These are phyloP conservation scores for Pycnococcus provasolii DNA, from an alignment of 139 green algal species.

Conservation along the genomic window DNA sequence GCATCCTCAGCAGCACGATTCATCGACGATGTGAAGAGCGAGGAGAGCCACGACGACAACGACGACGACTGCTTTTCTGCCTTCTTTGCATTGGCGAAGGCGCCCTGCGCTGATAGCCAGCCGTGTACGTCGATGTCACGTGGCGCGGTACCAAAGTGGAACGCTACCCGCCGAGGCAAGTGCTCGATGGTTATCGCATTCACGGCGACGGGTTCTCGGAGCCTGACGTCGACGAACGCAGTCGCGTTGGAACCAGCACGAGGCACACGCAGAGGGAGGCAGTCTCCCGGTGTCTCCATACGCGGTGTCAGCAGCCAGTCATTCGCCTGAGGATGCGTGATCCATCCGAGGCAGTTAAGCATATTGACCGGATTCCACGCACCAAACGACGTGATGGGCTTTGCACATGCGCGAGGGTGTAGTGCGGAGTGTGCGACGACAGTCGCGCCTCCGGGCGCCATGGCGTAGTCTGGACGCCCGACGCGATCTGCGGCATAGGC, in stretches of 20 bases:
- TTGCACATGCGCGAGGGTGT: not conserved
- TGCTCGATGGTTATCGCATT: constrained; percentile 13
- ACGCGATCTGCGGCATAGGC: not conserved
- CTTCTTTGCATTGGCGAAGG: too few species aligned
- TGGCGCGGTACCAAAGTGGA: constrained; percentile 6
- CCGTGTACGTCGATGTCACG: constrained; percentile 1
- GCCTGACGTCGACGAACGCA: constrained; percentile 5
- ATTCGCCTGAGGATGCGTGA: constrained; percentile 1
- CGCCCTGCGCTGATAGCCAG: not conserved
- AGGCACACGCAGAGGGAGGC: not conserved
- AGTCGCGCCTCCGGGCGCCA: not conserved
- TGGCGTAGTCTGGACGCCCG: constrained; percentile 6
- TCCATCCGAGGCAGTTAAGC: not conserved
- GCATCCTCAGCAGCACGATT: too few species aligned
- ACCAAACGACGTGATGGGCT: too few species aligned
- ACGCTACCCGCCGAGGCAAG: not conserved
- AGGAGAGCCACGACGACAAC: too few species aligned
- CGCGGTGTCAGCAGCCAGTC: constrained; percentile 7
- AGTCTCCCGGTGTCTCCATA: constrained; percentile 5
- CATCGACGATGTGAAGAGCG: too few species aligned
- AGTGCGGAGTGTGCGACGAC: constrained; percentile 9
- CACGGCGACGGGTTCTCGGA: constrained; percentile 3
- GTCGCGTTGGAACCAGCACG: too few species aligned
- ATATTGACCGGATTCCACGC: too few species aligned
- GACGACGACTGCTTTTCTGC: too few species aligned